A percentile compares a stretch with the other conserved stretches of the same genome.
These are phyloP conservation scores for Trichoderma asperelloides DNA, from an alignment of 495 filamentous ascomycete genomes.

Conservation along the genomic window DNA sequence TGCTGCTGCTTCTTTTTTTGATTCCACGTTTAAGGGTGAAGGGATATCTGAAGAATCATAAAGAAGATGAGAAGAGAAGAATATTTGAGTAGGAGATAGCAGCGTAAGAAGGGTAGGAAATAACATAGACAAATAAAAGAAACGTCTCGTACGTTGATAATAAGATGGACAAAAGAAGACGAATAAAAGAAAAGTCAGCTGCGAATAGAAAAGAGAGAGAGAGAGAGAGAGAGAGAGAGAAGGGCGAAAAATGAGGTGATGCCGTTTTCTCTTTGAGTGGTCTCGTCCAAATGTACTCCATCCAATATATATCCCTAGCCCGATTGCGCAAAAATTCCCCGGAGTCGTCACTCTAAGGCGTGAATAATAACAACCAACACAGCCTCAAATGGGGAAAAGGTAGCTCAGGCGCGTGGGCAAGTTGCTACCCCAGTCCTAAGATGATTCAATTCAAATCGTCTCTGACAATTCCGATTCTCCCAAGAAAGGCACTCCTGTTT, in stretches of 20 bases:
- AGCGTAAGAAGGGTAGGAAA: conserved; percentile 8
- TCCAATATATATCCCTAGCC: conserved; percentile 11
- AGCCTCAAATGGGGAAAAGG: neutral
- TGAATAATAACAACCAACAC: neutral
- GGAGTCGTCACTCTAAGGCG: neutral
- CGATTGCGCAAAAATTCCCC: conserved; percentile 5
- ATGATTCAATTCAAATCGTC: neutral
- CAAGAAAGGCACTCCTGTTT: neutral
- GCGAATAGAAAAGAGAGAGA: conserved; percentile 21
- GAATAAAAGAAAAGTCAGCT: conserved; percentile 21
- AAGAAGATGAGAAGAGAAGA: neutral
- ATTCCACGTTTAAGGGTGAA: neutral
- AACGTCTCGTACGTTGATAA: conserved; percentile 8
- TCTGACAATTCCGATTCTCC: neutral
- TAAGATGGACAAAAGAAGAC: conserved; percentile 19
- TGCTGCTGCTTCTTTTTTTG: neutral
- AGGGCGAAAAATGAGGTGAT: neutral
- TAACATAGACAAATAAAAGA: conserved; percentile 16
- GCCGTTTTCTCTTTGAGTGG: neutral
- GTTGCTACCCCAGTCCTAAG: neutral
- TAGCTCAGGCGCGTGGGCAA: neutral
- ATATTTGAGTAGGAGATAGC: neutral
- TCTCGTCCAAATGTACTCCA: conserved; percentile 7
- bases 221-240: conserved; percentile 12
- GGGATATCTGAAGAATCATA: neutral